A percentile compares a stretch with the other conserved stretches of the same genome.
Conservation (phyloP, 306 rosid genomes). For the Arachis hypogaea region DNA sequence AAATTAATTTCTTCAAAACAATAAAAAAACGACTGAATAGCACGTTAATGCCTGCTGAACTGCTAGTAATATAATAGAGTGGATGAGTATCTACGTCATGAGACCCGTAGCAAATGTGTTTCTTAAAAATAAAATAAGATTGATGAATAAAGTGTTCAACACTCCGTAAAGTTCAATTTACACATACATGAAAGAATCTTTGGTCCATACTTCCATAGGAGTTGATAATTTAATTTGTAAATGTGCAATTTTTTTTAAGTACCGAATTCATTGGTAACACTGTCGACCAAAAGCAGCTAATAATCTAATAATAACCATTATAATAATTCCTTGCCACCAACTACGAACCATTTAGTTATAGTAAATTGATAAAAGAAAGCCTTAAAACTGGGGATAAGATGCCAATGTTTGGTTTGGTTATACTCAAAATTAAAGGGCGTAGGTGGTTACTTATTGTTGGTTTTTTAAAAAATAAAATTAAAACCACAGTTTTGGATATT, state of each 20-base stretch:
- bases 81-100: too few species aligned
- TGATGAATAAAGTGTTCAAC: too few species aligned
- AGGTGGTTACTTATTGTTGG: not conserved
- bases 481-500: not conserved
- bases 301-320: not conserved
- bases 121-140: too few species aligned
- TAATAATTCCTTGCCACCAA: not conserved
- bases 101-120: too few species aligned
- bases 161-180: too few species aligned
- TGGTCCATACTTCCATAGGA: too few species aligned
- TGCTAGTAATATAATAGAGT: too few species aligned
- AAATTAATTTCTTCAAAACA: too few species aligned
- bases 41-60: too few species aligned
- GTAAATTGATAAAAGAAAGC: constrained; percentile 17
- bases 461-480: not conserved
- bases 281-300: constrained; percentile 25
- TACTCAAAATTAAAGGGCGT: not conserved
- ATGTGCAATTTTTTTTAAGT: constrained; percentile 6
- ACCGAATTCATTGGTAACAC: not conserved
- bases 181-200: too few species aligned
- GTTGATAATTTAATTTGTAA: not conserved
- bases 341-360: not conserved
- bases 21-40: too few species aligned
- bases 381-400: constrained; percentile 24
- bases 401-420: not conserved